phyloP scores from a whole-genome alignment of 305 asterid genomes.

The Solanum chacoense region DNA sequence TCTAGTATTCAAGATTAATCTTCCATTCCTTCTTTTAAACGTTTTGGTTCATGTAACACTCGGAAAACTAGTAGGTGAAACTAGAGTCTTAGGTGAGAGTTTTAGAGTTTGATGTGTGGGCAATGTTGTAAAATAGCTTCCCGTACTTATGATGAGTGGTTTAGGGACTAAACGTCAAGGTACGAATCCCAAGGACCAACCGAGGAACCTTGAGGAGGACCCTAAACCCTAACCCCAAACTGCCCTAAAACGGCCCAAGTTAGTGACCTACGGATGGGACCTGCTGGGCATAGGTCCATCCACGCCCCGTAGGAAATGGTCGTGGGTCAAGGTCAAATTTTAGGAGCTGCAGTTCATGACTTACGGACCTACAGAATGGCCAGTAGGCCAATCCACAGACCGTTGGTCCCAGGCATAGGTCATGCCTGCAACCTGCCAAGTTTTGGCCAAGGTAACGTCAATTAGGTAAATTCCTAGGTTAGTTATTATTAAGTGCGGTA shows the following conservation, averaged over 20 bases:
- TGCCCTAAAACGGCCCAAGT: neutral
- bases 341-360: neutral
- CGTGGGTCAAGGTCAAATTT: neutral
- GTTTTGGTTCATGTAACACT: neutral
- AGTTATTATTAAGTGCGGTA: neutral
- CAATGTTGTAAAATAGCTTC: neutral
- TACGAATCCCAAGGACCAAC: neutral
- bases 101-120: neutral
- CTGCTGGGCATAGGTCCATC: neutral
- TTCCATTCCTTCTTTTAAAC: neutral
- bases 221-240: neutral
- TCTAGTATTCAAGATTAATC: neutral
- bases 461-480: neutral
- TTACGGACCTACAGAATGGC: neutral
- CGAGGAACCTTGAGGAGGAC: neutral
- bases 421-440: neutral
- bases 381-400: neutral
- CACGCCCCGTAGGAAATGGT: neutral
- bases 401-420: neutral
- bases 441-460: neutral
- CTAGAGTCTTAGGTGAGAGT: neutral
- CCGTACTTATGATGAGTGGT: neutral
- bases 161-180: neutral
- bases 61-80: neutral
- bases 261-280: neutral